Conservation (phyloP, 1,284 basidiomycete genomes). For the Puccinia brachypodii region DNA sequence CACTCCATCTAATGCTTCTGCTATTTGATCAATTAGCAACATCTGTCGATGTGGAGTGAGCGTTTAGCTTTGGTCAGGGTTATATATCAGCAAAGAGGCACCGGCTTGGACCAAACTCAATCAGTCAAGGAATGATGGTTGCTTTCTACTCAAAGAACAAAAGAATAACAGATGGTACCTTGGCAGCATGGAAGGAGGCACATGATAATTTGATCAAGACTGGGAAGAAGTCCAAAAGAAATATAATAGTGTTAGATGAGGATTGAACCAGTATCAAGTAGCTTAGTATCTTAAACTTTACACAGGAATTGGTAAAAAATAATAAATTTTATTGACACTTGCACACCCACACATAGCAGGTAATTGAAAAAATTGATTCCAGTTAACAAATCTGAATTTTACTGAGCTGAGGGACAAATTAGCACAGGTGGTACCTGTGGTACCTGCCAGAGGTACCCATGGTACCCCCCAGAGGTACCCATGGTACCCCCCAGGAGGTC, state of each 20-base stretch:
- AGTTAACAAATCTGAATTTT: not conserved
- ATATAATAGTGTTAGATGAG: not conserved
- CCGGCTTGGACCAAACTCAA: not conserved
- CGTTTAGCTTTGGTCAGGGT: not conserved
- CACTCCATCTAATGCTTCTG: not conserved
- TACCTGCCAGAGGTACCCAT: not conserved
- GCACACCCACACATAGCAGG: not conserved
- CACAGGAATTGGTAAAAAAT: too few relatives aligned
- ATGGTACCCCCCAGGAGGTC: too few relatives aligned
- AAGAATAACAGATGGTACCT: not conserved
- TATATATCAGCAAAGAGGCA: constrained; percentile 1
- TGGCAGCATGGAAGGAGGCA: not conserved
- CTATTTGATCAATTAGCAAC: constrained; percentile 6
- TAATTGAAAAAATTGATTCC: not conserved
- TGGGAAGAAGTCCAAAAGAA: not conserved
- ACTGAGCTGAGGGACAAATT: not conserved
- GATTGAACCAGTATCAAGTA: not conserved
- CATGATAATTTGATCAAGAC: not conserved
- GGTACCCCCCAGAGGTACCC: too few relatives aligned
- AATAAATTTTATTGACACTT: too few relatives aligned
- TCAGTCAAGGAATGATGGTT: not conserved
- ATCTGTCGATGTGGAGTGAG: constrained; percentile 13
- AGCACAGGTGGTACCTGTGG: not conserved
- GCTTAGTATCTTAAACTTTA: too few relatives aligned
- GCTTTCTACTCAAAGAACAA: constrained; percentile 1